Base-by-base conservation (phyloP, 2,329 filamentous ascomycete species). In the Aspergillus persii region DNA sequence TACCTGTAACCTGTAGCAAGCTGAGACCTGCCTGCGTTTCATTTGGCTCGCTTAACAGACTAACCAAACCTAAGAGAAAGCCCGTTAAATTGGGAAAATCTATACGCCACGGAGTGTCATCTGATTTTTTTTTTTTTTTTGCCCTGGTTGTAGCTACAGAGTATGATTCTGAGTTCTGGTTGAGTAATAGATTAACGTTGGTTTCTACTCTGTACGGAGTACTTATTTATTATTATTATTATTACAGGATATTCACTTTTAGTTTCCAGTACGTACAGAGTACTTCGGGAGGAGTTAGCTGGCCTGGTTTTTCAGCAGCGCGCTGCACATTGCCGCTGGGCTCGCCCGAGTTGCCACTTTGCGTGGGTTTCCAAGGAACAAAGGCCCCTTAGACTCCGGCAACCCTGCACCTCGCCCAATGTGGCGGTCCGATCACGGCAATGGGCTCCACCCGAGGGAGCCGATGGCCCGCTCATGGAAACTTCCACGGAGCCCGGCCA, bases 381-480 rank as follows among this genome's bases (percentile, higher is more conserved):
- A 47, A 8, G 3, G 44, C 29, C 31, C 11, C 41, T 30, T 49
- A 5, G 50, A 50, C 52, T 47, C 33, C 33, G 33, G 33, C 33
- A 36, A 41, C 50, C 57, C 65, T 67, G 65, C 65, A 66, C 56
- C 57, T 61, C 61, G 64, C 65, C 61, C 62, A 66, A 67, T 61
- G 65, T 66, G 65, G 63, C 64, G 64, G 62, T 67, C 63, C 63
- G 64, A 66, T 67, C 62, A 66, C 61, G 65, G 62, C 59, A 62
- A 50, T 58, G 27, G 18, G 49, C 58, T 59, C 64, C 63, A 64
- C 63, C 36, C 18, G 30, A 61, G 62, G 18, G 54, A 63, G 62
- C 63, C 64, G 61, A 62, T 62, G 65, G 65, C 63, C 65, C 64
- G 65, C 62, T 61, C 65, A 67, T 67, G 62, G 65, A 67, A 67